Base-by-base conservation (phyloP, 169 alveolate species). In the Plasmodium sp. region DNA sequence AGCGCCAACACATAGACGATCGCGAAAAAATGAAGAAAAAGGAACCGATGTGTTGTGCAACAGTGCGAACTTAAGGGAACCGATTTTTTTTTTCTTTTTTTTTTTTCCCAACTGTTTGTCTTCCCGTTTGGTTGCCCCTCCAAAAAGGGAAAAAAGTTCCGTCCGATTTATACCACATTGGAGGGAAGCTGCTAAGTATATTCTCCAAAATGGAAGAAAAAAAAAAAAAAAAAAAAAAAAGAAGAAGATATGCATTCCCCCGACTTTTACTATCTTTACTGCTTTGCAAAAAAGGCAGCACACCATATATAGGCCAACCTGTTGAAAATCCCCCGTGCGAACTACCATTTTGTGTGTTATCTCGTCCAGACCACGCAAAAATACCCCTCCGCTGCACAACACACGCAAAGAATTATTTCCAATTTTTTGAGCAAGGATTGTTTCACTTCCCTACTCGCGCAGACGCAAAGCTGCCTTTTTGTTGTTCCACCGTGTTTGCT, bases 21-120 rank as follows among this genome's bases (percentile, higher is more conserved):
- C 62, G 45, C 3, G 36, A 77, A 45, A 51, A 48, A 48, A 14
- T 22, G 27, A 22, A 22, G 27, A 22, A 22, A 22, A 22, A 22
- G 12, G n/a, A 54, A 54, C 18, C 58, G 14, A 14, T 12, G 62
- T 84, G 22, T 33, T 84, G 58, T 75, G 93, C 79, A 84, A 84
- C 9, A 74, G 14, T 84, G 27, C 10, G 16, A 16, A 12, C 39
- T 31, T n/a, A 12, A 36, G 71, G 27, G 27, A 22, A 22, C 27
- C 27, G 27, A 22, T 34, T 58, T 54, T 12, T 48, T 51, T 54
- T 54, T n/a, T 51, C 1, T 82, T 56, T 82, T 54, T 54, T n/a
- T 51, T 16, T 82, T 56, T 82, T 45, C 54, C 12, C 54, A 45
- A 45, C 34, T 82, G 43, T 58, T 22, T 36, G 33, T 41, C 56